Evolutionary conservation across 1,284 basidiomycete species (phyloP).

Genomic region (Sanguinoderma infundibulare): DNA sequence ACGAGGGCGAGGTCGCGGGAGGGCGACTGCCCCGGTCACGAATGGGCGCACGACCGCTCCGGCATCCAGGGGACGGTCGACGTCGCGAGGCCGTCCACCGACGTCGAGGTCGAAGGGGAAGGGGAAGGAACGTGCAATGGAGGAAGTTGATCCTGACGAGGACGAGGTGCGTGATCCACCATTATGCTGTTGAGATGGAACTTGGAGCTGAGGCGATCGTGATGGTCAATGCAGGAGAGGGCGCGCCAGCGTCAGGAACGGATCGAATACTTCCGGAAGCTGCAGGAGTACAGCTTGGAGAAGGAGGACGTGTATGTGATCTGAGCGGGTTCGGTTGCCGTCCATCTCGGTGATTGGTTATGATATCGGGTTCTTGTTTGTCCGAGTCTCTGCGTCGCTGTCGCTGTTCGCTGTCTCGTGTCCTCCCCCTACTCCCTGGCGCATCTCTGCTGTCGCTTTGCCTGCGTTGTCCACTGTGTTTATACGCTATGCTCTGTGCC

Average conservation of each 20-base stretch:
- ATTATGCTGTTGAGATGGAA: background rate
- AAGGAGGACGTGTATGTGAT: constrained; percentile 39
- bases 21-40: constrained; percentile 6
- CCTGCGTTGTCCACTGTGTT: too few relatives aligned
- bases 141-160: constrained; percentile 25
- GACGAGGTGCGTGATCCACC: constrained; percentile 23
- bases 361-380: too few relatives aligned
- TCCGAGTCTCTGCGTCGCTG: too few relatives aligned
- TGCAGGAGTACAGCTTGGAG: constrained; percentile 35
- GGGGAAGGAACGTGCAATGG: constrained; percentile 23
- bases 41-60: background rate
- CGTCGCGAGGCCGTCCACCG: constrained; percentile 1
- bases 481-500: too few relatives aligned
- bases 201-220: background rate
- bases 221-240: constrained; percentile 19
- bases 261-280: constrained; percentile 35
- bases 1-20: constrained; percentile 3
- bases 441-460: too few relatives aligned
- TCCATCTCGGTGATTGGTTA: too few relatives aligned
- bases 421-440: too few relatives aligned
- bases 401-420: too few relatives aligned
- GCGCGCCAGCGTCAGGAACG: constrained; percentile 30
- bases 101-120: constrained; percentile 22
- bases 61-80: constrained; percentile 12
- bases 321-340: constrained; percentile 22